Percentiles rank a stretch among this genome's conserved stretches.
Evolutionary conservation across 305 asterid species (phyloP).

Genomic region (Solanum hybrid): DNA sequence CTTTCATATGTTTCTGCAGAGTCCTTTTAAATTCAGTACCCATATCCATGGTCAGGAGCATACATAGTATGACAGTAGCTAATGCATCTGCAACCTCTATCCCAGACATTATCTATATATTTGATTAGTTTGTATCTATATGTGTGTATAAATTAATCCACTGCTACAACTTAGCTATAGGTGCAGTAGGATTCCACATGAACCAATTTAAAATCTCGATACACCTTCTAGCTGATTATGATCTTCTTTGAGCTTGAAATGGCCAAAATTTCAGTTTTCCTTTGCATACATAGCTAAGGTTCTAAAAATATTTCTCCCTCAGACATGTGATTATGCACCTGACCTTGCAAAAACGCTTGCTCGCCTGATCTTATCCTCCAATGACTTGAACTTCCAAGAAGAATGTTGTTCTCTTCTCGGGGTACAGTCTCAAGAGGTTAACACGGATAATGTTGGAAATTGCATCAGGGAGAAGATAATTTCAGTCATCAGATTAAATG

Average conservation of each 20-base stretch:
- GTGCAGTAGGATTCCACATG: not conserved
- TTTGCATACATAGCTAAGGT: not conserved
- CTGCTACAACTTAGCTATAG: not conserved
- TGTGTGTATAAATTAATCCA: not conserved
- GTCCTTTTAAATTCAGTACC: not conserved
- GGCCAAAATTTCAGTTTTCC: not conserved
- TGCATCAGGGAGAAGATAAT: slow-evolving; percentile 58
- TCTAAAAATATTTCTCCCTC: slow-evolving; percentile 6
- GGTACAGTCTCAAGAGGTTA: slow-evolving; percentile 29
- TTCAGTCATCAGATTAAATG: slow-evolving; percentile 43
- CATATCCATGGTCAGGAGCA: not conserved
- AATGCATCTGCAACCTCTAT: not conserved
- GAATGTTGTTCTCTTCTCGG: slow-evolving; percentile 75
- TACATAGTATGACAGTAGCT: not conserved
- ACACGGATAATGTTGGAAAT: slow-evolving; percentile 31
- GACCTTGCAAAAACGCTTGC: slow-evolving; percentile 78
- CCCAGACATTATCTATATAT: not conserved
- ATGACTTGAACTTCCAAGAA: slow-evolving; percentile 49
- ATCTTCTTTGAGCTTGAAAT: not conserved
- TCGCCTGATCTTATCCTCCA: slow-evolving; percentile 58
- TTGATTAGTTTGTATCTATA: not conserved
- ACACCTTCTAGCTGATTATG: not conserved
- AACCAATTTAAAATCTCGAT: not conserved
- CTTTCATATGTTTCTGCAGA: not conserved
- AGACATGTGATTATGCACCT: slow-evolving; percentile 73